Evolutionary conservation across 2,329 filamentous ascomycete species (phyloP).

Genomic region (Tolypocladium inflatum): DNA sequence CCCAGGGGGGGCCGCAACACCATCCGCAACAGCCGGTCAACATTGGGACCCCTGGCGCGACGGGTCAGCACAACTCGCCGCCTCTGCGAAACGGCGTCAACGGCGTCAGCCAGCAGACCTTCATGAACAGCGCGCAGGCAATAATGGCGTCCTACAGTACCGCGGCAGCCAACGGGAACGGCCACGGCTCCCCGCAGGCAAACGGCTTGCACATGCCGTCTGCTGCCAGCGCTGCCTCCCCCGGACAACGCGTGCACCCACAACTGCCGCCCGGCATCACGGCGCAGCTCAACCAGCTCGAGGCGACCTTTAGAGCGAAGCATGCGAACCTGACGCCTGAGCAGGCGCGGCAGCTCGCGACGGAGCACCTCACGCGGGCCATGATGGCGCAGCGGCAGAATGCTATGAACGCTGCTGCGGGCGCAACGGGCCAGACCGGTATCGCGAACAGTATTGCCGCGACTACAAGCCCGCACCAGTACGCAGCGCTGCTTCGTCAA

Average conservation of each 20-base stretch:
- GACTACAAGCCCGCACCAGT: constrained; percentile 47
- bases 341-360: constrained; percentile 39
- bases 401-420: constrained; percentile 47
- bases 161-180: constrained; percentile 27
- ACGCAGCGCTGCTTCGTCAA: constrained; percentile 47
- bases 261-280: constrained; percentile 38
- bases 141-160: constrained; percentile 40
- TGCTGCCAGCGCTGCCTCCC: constrained; percentile 31
- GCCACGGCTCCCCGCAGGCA: constrained; percentile 34
- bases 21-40: constrained; percentile 16
- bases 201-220: constrained; percentile 36
- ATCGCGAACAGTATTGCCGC: constrained; percentile 38
- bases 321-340: constrained; percentile 42
- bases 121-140: constrained; percentile 41
- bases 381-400: constrained; percentile 40
- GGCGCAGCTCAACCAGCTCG: constrained; percentile 40
- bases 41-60: constrained; percentile 21
- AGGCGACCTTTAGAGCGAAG: constrained; percentile 40
- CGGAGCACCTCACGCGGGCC: constrained; percentile 36
- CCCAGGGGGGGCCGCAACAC: constrained; percentile 18
- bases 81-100: constrained; percentile 32
- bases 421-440: constrained; percentile 35
- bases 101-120: constrained; percentile 41
- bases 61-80: constrained; percentile 33
- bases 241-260: constrained; percentile 29